phyloP scores from a whole-genome alignment of 139 green algal genomes.

The Chlorella sp. region DNA sequence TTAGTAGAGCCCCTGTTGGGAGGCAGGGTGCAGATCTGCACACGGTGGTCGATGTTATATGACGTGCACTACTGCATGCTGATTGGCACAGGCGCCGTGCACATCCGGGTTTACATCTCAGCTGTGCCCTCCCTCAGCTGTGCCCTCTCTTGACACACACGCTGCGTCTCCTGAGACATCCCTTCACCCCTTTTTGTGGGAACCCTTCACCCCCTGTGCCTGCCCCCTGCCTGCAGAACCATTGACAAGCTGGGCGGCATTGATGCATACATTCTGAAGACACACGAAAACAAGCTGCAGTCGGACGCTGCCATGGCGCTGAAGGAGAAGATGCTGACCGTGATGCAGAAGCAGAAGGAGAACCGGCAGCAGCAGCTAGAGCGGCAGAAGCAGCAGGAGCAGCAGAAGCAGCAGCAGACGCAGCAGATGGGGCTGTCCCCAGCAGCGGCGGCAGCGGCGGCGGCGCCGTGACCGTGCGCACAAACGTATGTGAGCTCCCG shows the following conservation, averaged over 20 bases:
- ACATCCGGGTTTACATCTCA: too few species aligned
- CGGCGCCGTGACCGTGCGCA: not conserved
- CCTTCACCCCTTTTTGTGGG: too few species aligned
- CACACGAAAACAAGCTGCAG: slow-evolving; percentile 68
- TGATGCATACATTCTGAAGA: slow-evolving; percentile 86
- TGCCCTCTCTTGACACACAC: too few species aligned
- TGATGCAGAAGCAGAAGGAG: not conserved
- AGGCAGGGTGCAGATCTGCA: too few species aligned
- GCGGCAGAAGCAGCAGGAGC: slow-evolving; percentile 10
- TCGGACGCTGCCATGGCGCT: slow-evolving; percentile 63
- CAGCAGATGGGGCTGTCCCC: not conserved
- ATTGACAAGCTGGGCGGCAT: slow-evolving; percentile 90
- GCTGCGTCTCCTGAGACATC: too few species aligned
- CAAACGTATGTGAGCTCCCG: not conserved
- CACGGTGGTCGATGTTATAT: too few species aligned
- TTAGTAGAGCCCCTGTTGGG: too few species aligned
- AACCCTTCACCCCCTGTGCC: not conserved
- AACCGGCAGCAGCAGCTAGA: not conserved
- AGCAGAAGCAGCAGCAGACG: not conserved
- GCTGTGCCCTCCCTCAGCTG: too few species aligned
- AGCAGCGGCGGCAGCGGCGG: not conserved
- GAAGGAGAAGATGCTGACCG: slow-evolving; percentile 40
- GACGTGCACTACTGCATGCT: too few species aligned
- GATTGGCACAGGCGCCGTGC: not conserved
- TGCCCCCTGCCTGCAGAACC: slow-evolving; percentile 47